Conservation (phyloP, 805 yeast genomes). For the Kodamaea sagamina region DNA sequence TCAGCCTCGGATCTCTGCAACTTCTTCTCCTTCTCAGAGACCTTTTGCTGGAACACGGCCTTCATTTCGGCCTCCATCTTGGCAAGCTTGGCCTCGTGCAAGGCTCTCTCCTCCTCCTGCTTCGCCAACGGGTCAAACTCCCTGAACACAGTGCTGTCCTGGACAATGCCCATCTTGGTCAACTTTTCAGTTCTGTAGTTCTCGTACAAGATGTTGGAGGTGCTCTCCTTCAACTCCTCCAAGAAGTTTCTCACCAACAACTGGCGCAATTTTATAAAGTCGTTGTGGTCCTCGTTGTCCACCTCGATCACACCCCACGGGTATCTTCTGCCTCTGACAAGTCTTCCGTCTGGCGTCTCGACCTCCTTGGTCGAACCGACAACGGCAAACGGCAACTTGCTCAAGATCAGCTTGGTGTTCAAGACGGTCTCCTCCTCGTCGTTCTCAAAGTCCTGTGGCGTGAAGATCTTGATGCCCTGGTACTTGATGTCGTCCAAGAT, state of each 20-base stretch:
- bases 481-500: slow-evolving; percentile 73
- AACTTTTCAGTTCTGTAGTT: slow-evolving; percentile 85
- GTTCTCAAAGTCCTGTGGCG: slow-evolving; percentile 73
- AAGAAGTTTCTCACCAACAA: slow-evolving; percentile 84
- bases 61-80: slow-evolving; percentile 97
- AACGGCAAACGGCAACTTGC: slow-evolving; percentile 86
- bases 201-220: slow-evolving; percentile 77
- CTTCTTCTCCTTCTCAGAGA: slow-evolving; percentile 94
- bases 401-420: slow-evolving; percentile 65
- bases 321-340: slow-evolving; percentile 86
- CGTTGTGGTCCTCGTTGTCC: slow-evolving; percentile 91
- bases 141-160: slow-evolving; percentile 89
- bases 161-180: slow-evolving; percentile 79
- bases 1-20: slow-evolving; percentile 96
- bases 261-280: slow-evolving; percentile 85
- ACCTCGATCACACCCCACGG: slow-evolving; percentile 98
- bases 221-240: slow-evolving; percentile 90
- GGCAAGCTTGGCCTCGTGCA: slow-evolving; percentile 91
- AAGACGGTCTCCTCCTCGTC: slow-evolving; percentile 82
- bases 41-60: slow-evolving; percentile 93
- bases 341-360: slow-evolving; percentile 70
- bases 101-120: slow-evolving; percentile 89
- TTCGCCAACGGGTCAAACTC: slow-evolving; percentile 91
- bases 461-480: slow-evolving; percentile 71
- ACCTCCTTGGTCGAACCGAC: slow-evolving; percentile 83